Evolutionary conservation across 352 stramenopile genomes (phyloP), one percentile per base, ranked within the genome.

Genomic region (Thalassiosira hispida): DNA sequence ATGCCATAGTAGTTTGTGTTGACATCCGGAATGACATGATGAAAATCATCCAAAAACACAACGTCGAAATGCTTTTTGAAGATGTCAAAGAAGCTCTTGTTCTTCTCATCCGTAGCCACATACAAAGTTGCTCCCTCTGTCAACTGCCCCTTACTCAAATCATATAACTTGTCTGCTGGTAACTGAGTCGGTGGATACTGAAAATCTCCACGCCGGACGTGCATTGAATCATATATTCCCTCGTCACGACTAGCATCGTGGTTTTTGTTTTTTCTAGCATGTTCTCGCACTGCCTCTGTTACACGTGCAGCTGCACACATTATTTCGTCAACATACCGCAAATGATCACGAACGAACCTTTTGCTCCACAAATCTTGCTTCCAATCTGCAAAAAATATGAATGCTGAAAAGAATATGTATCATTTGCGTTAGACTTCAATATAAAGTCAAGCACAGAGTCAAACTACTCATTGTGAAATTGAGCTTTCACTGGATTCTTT

Each of bases 21-120:
- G n/a, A 86, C 18, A 62, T 68, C 69, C 20, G 56, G 51, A 44
- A 90, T 70, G 1, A 81, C 63, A 49, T 80, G 64, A 16, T 67
- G 49, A 57, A 85, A 86, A 22, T 89, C 83, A 63, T 85, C 73
- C 18, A 88, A 55, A 59, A 85, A 88, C 20, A 81, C 64, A 1
- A 88, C 40, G 44, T 83, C 64, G 46, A 86, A 84, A 25, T 81
- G 33, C 27, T 85, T 33, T 56, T 65, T 81, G n/a, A 96, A 82
- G 16, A 84, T 55, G 14, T 95, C 55, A 73, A 96, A 97, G 72
- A 95, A 94, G 0, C 72, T 69, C 57, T 93, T 94, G 68, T 96
- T 72, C 59, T 14, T 77, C 57, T 96, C 89, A 57, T 96, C 92
- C 6, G 92, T 96, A 2, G 92, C 89, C 22, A 96, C 74, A 56